phyloP scores from a whole-genome alignment of 306 rosid genomes.

The Vigna nakashimae region DNA sequence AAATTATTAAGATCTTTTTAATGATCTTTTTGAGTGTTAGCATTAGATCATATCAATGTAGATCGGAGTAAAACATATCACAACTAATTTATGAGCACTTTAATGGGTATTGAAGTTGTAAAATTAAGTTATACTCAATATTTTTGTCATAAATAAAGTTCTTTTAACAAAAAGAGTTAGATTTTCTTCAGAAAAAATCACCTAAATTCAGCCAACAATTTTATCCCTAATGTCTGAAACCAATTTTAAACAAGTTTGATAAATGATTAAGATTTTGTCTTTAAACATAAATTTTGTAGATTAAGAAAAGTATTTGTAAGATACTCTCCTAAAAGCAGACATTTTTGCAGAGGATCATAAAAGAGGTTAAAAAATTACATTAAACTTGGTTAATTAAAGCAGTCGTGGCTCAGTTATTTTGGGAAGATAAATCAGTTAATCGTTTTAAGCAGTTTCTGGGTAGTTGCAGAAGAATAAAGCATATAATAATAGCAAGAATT shows the following conservation, averaged over 20 bases:
- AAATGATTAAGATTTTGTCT: neutral
- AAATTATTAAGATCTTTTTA: neutral
- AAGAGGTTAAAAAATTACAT: neutral
- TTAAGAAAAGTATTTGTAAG: neutral
- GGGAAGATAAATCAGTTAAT: neutral
- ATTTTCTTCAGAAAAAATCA: no score
- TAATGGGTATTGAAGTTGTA: neutral
- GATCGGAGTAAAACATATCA: neutral
- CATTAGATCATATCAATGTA: neutral
- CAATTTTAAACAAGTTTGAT: neutral
- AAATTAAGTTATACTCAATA: neutral
- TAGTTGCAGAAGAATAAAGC: neutral
- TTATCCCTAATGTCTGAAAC: neutral
- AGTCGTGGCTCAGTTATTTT: neutral
- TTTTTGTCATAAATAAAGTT: neutral
- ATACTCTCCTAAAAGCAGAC: no score
- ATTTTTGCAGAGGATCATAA: no score
- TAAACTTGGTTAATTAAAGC: neutral
- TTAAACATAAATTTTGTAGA: no score
- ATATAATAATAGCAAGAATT: neutral
- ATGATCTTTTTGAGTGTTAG: no score
- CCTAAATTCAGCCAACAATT: no score
- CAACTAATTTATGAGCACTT: neutral
- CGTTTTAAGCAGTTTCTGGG: neutral
- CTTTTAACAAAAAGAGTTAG: neutral